Conservation (phyloP, 2,329 filamentous ascomycete genomes). For the Achaetomium macrosporum region DNA sequence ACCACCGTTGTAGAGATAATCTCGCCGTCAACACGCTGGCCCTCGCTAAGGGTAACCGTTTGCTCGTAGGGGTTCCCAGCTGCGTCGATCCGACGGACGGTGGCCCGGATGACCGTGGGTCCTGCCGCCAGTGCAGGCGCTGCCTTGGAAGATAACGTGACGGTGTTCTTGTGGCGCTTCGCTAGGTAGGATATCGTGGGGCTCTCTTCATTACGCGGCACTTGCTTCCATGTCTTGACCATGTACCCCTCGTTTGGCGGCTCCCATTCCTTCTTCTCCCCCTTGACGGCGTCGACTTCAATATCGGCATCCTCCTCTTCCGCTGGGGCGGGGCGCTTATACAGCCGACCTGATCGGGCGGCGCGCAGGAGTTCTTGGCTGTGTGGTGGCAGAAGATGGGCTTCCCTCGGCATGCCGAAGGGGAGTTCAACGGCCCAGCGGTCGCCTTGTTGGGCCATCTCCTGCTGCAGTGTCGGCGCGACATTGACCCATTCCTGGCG, state of each 20-base stretch:
- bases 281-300: constrained; percentile 41
- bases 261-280: constrained; percentile 49
- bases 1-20: constrained; percentile 59
- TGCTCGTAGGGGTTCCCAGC: constrained; percentile 78
- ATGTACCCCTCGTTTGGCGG: constrained; percentile 43
- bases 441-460: constrained; percentile 58
- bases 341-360: constrained; percentile 69
- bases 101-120: constrained; percentile 67
- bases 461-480: constrained; percentile 58
- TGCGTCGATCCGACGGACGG: constrained; percentile 70
- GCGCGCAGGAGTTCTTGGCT: constrained; percentile 78
- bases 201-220: constrained; percentile 53
- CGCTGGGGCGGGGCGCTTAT: constrained; percentile 61
- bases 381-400: constrained; percentile 67
- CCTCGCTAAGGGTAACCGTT: constrained; percentile 74
- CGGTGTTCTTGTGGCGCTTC: constrained; percentile 54
- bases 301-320: constrained; percentile 55
- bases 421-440: constrained; percentile 71
- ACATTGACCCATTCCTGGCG: constrained; percentile 64
- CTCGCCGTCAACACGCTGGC: constrained; percentile 75
- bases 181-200: constrained; percentile 50
- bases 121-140: constrained; percentile 40
- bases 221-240: constrained; percentile 56
- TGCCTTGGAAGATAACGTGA: constrained; percentile 51
- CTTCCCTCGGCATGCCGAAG: constrained; percentile 78